Evolutionary conservation across 2,329 filamentous ascomycete genomes (phyloP).

Genomic region (Paracorniculantispora psalliotae): DNA sequence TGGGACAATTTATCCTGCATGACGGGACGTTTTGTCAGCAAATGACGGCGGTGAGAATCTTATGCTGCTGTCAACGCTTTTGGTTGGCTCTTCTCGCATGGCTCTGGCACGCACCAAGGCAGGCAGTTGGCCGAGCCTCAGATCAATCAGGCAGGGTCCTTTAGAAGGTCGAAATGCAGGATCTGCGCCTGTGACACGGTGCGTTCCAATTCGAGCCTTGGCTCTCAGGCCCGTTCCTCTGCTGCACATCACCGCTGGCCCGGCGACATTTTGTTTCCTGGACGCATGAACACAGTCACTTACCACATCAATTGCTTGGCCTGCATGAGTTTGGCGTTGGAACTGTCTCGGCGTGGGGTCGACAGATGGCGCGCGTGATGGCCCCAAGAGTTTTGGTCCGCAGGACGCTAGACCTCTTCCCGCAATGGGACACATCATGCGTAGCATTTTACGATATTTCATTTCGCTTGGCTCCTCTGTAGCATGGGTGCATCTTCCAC

Average conservation of each 20-base stretch:
- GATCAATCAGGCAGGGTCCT: not conserved
- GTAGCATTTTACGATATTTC: not conserved
- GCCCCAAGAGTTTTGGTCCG: not conserved
- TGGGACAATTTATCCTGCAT: not conserved
- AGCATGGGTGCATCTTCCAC: not conserved
- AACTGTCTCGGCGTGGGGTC: not conserved
- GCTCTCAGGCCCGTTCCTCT: not conserved
- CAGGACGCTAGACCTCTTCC: not conserved
- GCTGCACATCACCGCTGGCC: not conserved
- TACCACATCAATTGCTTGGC: not conserved
- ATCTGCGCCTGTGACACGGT: not conserved
- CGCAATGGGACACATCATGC: not conserved
- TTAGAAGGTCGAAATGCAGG: not conserved
- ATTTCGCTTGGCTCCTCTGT: not conserved
- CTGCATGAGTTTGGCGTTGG: not conserved
- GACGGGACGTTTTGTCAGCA: not conserved
- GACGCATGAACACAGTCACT: not conserved
- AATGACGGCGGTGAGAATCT: not conserved
- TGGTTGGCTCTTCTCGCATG: not conserved
- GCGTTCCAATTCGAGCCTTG: not conserved
- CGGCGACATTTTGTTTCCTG: not conserved
- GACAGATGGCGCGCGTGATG: not conserved
- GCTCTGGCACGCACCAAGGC: no score
- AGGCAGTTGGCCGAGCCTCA: not conserved
- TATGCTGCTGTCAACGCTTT: not conserved